phyloP scores from a whole-genome alignment of 495 filamentous ascomycete species.

The Aspergillus leporis region DNA sequence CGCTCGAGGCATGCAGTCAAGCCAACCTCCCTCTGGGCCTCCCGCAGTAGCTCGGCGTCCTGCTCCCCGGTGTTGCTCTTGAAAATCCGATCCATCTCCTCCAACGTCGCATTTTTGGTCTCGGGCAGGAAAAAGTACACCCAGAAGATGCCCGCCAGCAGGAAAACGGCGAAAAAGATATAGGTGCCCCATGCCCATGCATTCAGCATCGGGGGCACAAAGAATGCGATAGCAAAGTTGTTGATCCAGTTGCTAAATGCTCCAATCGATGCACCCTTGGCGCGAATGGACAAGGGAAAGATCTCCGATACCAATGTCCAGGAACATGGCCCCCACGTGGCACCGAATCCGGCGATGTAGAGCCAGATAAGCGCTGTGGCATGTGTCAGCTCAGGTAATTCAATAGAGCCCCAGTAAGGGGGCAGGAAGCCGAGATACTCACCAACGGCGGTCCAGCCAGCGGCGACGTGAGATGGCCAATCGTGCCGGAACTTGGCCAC shows the following conservation, averaged over 20 bases:
- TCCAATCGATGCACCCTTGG: slow-evolving; percentile 43
- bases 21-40: slow-evolving; percentile 32
- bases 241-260: slow-evolving; percentile 51
- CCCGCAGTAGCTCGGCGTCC: slow-evolving; percentile 34
- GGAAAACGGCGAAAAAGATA: slow-evolving; percentile 42
- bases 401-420: neutral
- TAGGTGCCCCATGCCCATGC: slow-evolving; percentile 51
- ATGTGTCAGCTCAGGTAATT: neutral
- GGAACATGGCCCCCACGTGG: slow-evolving; percentile 55
- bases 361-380: slow-evolving; percentile 31
- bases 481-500: slow-evolving; percentile 41
- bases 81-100: slow-evolving; percentile 62
- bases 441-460: slow-evolving; percentile 43
- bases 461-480: slow-evolving; percentile 34
- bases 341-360: slow-evolving; percentile 56
- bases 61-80: slow-evolving; percentile 36
- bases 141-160: slow-evolving; percentile 38
- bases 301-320: slow-evolving; percentile 39
- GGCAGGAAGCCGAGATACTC: neutral
- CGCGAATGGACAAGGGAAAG: slow-evolving; percentile 47
- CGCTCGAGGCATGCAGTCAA: slow-evolving; percentile 5
- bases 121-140: slow-evolving; percentile 52
- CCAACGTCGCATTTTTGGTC: slow-evolving; percentile 65
- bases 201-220: slow-evolving; percentile 48
- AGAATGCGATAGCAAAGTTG: slow-evolving; percentile 50